Base-by-base conservation (phyloP, 2,329 filamentous ascomycete genomes). In the Alternaria sp. region DNA sequence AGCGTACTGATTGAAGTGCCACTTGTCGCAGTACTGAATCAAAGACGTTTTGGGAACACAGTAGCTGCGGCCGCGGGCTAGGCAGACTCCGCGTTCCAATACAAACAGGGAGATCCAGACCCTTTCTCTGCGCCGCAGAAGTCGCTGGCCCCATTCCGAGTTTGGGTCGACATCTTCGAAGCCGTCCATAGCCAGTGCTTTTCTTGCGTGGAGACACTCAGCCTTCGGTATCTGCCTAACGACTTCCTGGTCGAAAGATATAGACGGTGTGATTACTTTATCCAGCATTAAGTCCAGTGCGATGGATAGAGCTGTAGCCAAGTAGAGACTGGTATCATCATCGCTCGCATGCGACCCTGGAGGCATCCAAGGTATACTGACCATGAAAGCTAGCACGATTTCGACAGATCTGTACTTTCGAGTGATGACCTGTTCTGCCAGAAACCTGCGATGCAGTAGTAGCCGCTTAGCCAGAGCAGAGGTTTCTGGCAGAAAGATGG, bases 301-400 rank as follows among this genome's bases (percentile, higher is more conserved):
- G 62, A 92, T 87, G 1, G 88, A 89, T 10, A 90, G 81, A 1
- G 90, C 90, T 79, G 90, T 88, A 2, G 89, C 86, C 55, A 92
- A 86, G 66, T 91, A 92, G 43, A 87, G 85, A 59, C 89, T 91
- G 0, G 90, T 91, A 68, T 92, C 90, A 62, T 92, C 90, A 65
- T 92, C 90, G 10, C 88, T 88, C 74, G 87, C 89, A 69, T 90
- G 87, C 80, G 64, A 62, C 2, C 88, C 88, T 2, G 88, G 88
- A 30, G 87, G 86, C 85, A 92, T 91, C 90, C 90, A 92, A 0
- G 90, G 90, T 7, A 92, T 85, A 62, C 92, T 92, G 32, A 91
- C 85, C 87, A 92, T 90, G 71, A 92, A 92, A 0, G 88, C 90
- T 1, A 92, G 80, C 0, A 92, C 87, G 57, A 92, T 91, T 73